phyloP scores from a whole-genome alignment of 2,329 filamentous ascomycete species.

The Laburnicola sp. region DNA sequence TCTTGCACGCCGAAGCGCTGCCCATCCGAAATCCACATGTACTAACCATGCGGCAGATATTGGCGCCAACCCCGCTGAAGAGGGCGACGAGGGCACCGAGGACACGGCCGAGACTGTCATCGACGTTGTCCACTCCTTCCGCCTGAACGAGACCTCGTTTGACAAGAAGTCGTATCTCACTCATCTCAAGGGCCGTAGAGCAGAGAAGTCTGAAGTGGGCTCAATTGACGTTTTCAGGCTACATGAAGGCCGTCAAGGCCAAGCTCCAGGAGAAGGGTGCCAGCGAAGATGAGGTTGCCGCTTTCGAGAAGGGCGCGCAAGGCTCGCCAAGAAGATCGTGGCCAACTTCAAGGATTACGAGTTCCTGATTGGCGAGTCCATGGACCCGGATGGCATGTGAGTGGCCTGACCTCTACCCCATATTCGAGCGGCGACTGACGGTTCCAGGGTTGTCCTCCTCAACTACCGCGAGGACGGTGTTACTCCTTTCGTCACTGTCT shows the following conservation, averaged over 20 bases:
- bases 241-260: slow-evolving; percentile 92
- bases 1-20: background rate
- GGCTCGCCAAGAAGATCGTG: slow-evolving; percentile 77
- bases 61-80: slow-evolving; percentile 96
- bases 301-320: slow-evolving; percentile 77
- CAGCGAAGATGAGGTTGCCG: slow-evolving; percentile 67
- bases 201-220: background rate
- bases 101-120: slow-evolving; percentile 76
- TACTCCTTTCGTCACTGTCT: slow-evolving; percentile 86
- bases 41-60: slow-evolving; percentile 61
- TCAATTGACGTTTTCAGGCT: slow-evolving; percentile 57
- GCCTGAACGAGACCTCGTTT: slow-evolving; percentile 74
- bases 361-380: slow-evolving; percentile 88
- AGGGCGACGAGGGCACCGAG: slow-evolving; percentile 74
- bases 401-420: slow-evolving; percentile 45
- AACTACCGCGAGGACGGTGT: slow-evolving; percentile 97
- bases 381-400: slow-evolving; percentile 93
- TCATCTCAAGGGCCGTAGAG: slow-evolving; percentile 75
- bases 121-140: slow-evolving; percentile 92
- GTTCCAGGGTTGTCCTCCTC: slow-evolving; percentile 75
- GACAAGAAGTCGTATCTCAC: slow-evolving; percentile 85
- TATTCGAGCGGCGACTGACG: slow-evolving; percentile 4
- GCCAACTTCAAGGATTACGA: slow-evolving; percentile 94
- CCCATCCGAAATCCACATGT: slow-evolving; percentile 1
- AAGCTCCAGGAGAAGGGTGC: slow-evolving; percentile 64